Evolutionary conservation across 257 asterid genomes (phyloP).

Genomic region (Ilex asprella): DNA sequence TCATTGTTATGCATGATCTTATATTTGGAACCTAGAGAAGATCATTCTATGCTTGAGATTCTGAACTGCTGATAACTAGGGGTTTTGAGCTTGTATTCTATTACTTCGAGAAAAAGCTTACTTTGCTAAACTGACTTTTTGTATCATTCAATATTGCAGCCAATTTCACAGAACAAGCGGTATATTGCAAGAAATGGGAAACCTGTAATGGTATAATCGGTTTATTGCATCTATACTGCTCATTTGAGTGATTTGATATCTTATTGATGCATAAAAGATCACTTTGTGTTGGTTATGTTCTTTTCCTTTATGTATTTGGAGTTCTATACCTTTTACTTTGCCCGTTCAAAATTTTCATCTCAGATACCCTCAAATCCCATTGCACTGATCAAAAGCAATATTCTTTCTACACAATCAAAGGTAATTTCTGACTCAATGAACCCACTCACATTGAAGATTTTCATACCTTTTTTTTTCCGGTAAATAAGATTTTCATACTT

Average conservation of each 20-base stretch:
- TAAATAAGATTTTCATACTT: too few species aligned
- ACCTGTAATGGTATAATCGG: constrained; percentile 58
- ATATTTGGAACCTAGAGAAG: too few species aligned
- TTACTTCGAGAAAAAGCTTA: background rate
- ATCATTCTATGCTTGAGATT: too few species aligned
- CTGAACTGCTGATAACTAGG: background rate
- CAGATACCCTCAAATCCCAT: constrained; percentile 87
- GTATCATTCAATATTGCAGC: constrained; percentile 40
- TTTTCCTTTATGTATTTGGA: background rate
- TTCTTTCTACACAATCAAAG: constrained; percentile 75
- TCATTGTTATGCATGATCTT: background rate
- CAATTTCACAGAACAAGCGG: constrained; percentile 83
- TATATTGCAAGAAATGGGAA: constrained; percentile 71
- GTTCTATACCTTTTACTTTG: background rate
- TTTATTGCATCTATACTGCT: constrained; percentile 4
- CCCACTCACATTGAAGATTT: too few species aligned
- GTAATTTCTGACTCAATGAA: constrained; percentile 21
- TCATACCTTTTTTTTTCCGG: too few species aligned
- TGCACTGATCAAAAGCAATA: constrained; percentile 57
- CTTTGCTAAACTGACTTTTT: constrained; percentile 8
- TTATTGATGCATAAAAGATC: constrained; percentile 7
- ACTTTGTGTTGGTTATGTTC: constrained; percentile 10
- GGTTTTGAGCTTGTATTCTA: background rate
- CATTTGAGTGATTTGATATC: constrained; percentile 1
- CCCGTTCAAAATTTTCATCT: constrained; percentile 7